phyloP scores from a whole-genome alignment of 2,329 filamentous ascomycete genomes.

The Nemania abortiva region DNA sequence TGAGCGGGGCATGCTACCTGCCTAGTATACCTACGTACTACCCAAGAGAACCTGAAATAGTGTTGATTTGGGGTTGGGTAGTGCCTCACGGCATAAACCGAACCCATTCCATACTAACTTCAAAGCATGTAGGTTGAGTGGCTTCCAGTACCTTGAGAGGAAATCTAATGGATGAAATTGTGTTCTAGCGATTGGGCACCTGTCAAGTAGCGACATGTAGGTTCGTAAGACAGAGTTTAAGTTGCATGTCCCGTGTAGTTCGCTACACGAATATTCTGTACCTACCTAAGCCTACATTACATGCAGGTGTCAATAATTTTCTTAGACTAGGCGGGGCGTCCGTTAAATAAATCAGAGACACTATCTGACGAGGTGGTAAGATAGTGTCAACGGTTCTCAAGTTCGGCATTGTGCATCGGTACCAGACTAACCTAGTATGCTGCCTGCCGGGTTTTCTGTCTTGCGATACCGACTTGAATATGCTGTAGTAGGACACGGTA shows the following conservation, averaged over 20 bases:
- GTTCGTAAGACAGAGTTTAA: constrained; percentile 50
- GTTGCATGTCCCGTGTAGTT: constrained; percentile 50
- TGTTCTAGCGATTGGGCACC: constrained; percentile 6
- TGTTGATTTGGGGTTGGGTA: not conserved
- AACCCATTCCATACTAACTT: not conserved
- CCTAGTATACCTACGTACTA: constrained; percentile 12
- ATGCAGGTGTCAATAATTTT: constrained; percentile 30
- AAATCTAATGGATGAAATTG: not conserved
- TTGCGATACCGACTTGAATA: constrained; percentile 3
- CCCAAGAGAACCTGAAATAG: constrained; percentile 20
- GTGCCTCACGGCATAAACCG: constrained; percentile 2
- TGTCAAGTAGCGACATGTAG: constrained; percentile 37
- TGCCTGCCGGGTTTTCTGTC: not conserved
- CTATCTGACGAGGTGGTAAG: constrained; percentile 44
- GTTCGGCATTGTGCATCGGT: constrained; percentile 4
- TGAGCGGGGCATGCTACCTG: constrained; percentile 16
- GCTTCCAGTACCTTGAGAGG: not conserved
- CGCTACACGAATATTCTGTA: constrained; percentile 33
- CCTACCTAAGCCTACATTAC: constrained; percentile 24
- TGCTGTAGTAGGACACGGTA: not conserved
- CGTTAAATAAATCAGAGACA: constrained; percentile 40
- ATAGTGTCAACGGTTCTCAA: constrained; percentile 33
- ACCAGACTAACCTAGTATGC: not conserved
- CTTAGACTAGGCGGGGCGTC: constrained; percentile 32
- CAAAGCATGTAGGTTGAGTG: not conserved